Base-by-base conservation (phyloP, 176 grass and related monocot species). In the Cenchrus fungigraminus region DNA sequence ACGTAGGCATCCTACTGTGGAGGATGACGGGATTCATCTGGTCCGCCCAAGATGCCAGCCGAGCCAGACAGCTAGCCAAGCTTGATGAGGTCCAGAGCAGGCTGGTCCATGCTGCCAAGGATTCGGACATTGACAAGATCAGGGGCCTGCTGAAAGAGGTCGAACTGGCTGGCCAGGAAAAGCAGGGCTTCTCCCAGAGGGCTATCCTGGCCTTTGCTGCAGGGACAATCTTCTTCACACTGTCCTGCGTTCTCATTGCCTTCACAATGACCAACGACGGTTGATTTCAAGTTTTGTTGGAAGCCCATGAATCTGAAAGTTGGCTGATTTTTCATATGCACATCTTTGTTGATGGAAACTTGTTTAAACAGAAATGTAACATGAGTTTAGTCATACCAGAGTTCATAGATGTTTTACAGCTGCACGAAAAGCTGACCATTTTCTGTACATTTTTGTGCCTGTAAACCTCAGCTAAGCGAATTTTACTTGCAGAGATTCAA, bases 1-100 rank as follows among this genome's bases (percentile, higher is more conserved):
- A 98, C 9, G 87, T 95, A 0, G 91, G 96, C 65, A 81, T 98
- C 71, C 83, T 98, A 11, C 62, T 95, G 64, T 98, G 96, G 93
- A 92, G 91, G 77, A 85, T 95, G 81, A 95, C 91, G 3, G 37
- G 85, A 28, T 95, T 95, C 87, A 87, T 98, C 61, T 98, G 96
- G 93, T 94, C 93, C 1, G 84, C 77, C 1, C 78, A 71, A 52
- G 93, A 92, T 63, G 58, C 49, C 9, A 66, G 60, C 46, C 89
- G 66, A 56, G 71, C 83, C n/a, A 90, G 73, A 88, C 88, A 80
- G 59, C 89, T 93, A 28, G 85, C 85, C 57, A 95, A 95, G 71
- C 88, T 98, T 1, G 89, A 95, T 1, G 72, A 94, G 86, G 66
- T 95, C 4, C 83, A 88, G n/a, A 88, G 61, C 85, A 92, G 86